Evolutionary conservation across 306 rosid genomes (phyloP).

Genomic region (Lablab purpureus): DNA sequence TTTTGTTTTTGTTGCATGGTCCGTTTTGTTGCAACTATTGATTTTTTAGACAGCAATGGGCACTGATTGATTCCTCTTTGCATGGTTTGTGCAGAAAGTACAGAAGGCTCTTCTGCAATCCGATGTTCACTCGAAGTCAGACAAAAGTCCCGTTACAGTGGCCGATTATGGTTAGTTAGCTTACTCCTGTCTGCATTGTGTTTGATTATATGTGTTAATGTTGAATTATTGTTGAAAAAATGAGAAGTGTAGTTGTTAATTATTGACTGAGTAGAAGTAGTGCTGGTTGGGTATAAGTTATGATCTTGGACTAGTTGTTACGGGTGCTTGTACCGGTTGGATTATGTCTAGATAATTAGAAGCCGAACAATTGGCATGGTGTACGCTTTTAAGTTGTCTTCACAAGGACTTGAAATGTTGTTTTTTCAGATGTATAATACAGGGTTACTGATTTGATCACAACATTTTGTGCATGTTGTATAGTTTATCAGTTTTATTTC

Average conservation of each 20-base stretch:
- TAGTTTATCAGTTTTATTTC: constrained; percentile 4
- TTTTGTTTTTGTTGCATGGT: not conserved
- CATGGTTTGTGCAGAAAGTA: constrained; percentile 69
- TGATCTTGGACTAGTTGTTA: constrained; percentile 7
- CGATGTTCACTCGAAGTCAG: constrained; percentile 91
- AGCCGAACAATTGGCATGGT: constrained; percentile 8
- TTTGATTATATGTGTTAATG: not conserved
- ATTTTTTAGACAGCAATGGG: not conserved
- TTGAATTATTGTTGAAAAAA: constrained; percentile 4
- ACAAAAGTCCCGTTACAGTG: constrained; percentile 93
- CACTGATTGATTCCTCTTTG: constrained; percentile 28
- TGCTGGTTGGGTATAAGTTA: not conserved
- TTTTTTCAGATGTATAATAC: constrained; percentile 11
- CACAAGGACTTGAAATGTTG: not conserved
- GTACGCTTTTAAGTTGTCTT: not conserved
- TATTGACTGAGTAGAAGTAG: constrained; percentile 8
- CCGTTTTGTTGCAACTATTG: not conserved
- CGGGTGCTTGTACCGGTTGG: not conserved
- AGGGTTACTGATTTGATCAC: not conserved
- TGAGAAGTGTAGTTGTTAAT: not conserved
- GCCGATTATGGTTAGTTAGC: constrained; percentile 83
- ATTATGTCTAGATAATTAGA: not conserved
- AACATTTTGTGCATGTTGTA: not conserved
- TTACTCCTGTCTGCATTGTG: constrained; percentile 14
- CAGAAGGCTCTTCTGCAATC: constrained; percentile 86